Evolutionary conservation across 225 moss, liverwort and hornwort genomes (phyloP), one percentile per base, ranked within the genome.

Genomic region (Anthoceros angustus): DNA sequence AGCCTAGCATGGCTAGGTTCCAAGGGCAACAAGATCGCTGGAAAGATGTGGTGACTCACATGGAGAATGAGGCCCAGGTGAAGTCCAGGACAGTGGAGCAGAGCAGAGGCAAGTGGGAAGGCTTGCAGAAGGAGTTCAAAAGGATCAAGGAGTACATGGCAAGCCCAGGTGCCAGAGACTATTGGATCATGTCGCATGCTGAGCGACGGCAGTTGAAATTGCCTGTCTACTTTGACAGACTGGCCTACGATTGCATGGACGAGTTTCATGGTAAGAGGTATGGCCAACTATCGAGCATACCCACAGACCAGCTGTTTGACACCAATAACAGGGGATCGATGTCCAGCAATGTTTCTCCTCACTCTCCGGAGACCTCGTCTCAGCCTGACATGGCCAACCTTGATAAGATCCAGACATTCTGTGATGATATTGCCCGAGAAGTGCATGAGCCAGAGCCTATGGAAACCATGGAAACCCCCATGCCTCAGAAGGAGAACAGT

Each of bases 331-430:
- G 55, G 55, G 55, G 55, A 23, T 55, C 55, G 5, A 55, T 55
- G n/a, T 55, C 55, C 18, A 55, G 55, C 55, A 55, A 55, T 55
- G 55, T 55, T 7, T 55, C 55, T 55, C 55, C 55, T 55, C 55
- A 55, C 55, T 55, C 55, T 23, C 55, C 55, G 0, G 55, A 55
- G n/a, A 15, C 10, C 16, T 55, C 55, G 55, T 55, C 16, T 55
- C 55, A 55, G 55, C 55, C 55, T 55, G 55, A 55, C 55, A 55
- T 55, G 55, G n/a, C 55, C 18, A 55, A 18, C 23, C 14, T 55
- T 7, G 55, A 55, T 23, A 55, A 55, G 55, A 55, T 55, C 23
- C 16, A 55, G 8, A 55, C 55, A 15, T 55, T 55, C n/a, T 55
- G 55, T 23, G 55, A 55, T 20, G 55, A 55, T 18, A 55, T 55